phyloP scores from a whole-genome alignment of 139 green algal species.

The Tetradesmus lagerheimii region DNA sequence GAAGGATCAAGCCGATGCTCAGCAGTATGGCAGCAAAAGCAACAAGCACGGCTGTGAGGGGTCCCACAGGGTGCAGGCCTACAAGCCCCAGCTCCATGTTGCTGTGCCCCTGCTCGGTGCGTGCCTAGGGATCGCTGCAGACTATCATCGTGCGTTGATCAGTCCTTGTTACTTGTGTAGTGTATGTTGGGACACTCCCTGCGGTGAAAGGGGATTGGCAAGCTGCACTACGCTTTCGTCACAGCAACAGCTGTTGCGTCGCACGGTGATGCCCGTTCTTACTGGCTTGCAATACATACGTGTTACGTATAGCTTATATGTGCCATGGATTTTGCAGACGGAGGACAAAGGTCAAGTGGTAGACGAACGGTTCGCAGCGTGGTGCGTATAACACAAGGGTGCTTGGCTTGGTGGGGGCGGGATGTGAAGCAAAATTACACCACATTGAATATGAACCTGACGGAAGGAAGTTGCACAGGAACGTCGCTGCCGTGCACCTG shows the following conservation, averaged over 20 bases:
- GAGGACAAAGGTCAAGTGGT: too few species aligned
- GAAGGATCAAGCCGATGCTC: background rate
- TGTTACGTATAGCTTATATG: too few species aligned
- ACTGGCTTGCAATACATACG: too few species aligned
- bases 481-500: too few species aligned
- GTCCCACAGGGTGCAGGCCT: background rate
- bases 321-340: too few species aligned
- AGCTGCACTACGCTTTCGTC: background rate
- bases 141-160: background rate
- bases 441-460: background rate
- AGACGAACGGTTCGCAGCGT: background rate
- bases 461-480: too few species aligned
- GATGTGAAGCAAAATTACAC: background rate
- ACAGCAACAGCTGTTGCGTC: background rate
- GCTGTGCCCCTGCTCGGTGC: background rate
- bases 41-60: constrained; percentile 7
- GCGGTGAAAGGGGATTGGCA: too few species aligned
- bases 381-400: background rate
- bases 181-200: too few species aligned
- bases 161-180: background rate
- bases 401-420: background rate
- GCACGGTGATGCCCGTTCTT: too few species aligned
- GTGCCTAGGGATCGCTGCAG: background rate
- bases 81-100: background rate
- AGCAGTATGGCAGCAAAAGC: background rate